These are phyloP conservation scores for Rhizopus stolonifer DNA, from an alignment of 371 early-diverging fungal genomes.

Conservation along the genomic window DNA sequence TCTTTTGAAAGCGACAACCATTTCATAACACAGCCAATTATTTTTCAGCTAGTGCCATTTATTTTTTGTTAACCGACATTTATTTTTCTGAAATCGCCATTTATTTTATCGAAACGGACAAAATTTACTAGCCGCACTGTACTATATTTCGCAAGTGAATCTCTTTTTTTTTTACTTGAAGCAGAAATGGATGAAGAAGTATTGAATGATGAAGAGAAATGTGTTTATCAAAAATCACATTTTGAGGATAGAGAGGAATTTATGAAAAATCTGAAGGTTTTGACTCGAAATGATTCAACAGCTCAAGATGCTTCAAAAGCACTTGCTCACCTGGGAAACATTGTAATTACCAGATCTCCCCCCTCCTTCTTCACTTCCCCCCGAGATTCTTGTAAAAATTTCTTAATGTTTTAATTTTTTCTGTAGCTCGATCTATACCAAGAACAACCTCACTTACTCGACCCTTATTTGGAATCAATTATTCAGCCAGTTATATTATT, in stretches of 20 bases:
- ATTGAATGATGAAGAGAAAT: slow-evolving; percentile 12
- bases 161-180: too few relatives aligned
- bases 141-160: too few relatives aligned
- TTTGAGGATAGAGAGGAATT: slow-evolving; percentile 41
- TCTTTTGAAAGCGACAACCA: too few relatives aligned
- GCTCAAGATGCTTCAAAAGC: slow-evolving; percentile 13
- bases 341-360: slow-evolving; percentile 22
- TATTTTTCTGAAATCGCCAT: too few relatives aligned
- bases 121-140: too few relatives aligned
- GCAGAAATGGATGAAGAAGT: too few relatives aligned
- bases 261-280: slow-evolving; percentile 4
- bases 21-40: too few relatives aligned
- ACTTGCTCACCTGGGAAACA: slow-evolving; percentile 21
- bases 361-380: too few relatives aligned
- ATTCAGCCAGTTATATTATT: slow-evolving; percentile 63
- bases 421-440: slow-evolving; percentile 73
- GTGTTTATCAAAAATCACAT: slow-evolving; percentile 32
- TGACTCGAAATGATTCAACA: not conserved
- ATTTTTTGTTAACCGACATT: too few relatives aligned
- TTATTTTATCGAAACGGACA: too few relatives aligned
- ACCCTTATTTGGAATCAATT: slow-evolving; percentile 77
- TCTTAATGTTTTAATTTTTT: not conserved
- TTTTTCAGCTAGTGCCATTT: too few relatives aligned
- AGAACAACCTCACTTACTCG: slow-evolving; percentile 87
- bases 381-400: too few relatives aligned